Percentiles rank a stretch among this genome's conserved stretches.
These are phyloP conservation scores for Penicillium sp. DNA, from an alignment of 2,329 filamentous ascomycete species.

Conservation along the genomic window DNA sequence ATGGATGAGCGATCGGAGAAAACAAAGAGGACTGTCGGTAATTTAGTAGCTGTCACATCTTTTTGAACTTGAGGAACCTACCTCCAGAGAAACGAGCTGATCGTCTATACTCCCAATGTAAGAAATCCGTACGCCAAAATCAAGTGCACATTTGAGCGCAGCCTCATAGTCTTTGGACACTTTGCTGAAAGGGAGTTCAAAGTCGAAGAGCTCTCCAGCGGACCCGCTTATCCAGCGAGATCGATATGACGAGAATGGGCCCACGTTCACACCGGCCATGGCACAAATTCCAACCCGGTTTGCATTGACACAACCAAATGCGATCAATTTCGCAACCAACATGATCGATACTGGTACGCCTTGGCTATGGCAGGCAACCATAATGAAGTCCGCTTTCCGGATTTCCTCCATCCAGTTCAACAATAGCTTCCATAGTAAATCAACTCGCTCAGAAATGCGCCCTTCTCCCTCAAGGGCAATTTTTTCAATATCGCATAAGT, in stretches of 20 bases:
- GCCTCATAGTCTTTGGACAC: slow-evolving; percentile 77
- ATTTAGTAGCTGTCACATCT: not conserved
- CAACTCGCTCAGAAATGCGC: slow-evolving; percentile 80
- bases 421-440: slow-evolving; percentile 88
- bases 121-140: slow-evolving; percentile 73
- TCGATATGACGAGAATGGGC: slow-evolving; percentile 87
- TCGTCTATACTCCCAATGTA: slow-evolving; percentile 95
- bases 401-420: slow-evolving; percentile 94
- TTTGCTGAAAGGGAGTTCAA: slow-evolving; percentile 71
- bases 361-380: slow-evolving; percentile 92
- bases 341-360: slow-evolving; percentile 91
- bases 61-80: slow-evolving; percentile 34
- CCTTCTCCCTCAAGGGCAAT: slow-evolving; percentile 93
- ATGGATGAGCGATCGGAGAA: slow-evolving; percentile 77
- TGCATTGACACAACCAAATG: slow-evolving; percentile 73
- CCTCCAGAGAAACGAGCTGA: slow-evolving; percentile 88
- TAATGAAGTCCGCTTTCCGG: slow-evolving; percentile 75
- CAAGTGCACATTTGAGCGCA: slow-evolving; percentile 66
- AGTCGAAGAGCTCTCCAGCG: slow-evolving; percentile 92
- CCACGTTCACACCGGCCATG: slow-evolving; percentile 86
- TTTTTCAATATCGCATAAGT: slow-evolving; percentile 78
- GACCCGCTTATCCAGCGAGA: slow-evolving; percentile 83
- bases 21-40: slow-evolving; percentile 67
- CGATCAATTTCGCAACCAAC: slow-evolving; percentile 85
- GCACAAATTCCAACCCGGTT: slow-evolving; percentile 79